Evolutionary conservation across 805 yeast species (phyloP).

Genomic region (Candida oleophila): DNA sequence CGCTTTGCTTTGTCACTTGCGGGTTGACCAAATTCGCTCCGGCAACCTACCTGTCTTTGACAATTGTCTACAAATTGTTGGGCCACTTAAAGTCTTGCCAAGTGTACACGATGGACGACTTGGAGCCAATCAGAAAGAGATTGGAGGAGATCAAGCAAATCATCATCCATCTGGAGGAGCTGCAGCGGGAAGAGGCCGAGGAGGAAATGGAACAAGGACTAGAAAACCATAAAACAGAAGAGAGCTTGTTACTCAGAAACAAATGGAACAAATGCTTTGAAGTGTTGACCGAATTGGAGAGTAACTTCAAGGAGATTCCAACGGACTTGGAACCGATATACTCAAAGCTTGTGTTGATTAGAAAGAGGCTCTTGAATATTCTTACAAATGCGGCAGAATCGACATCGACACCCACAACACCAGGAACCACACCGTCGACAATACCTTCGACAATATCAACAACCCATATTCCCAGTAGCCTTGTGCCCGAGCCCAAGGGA

Average conservation of each 20-base stretch:
- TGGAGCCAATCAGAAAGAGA: slow-evolving; percentile 72
- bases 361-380: slow-evolving; percentile 55
- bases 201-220: slow-evolving; percentile 10
- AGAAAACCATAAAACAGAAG: slow-evolving; percentile 48
- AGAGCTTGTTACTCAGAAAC: slow-evolving; percentile 57
- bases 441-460: not conserved
- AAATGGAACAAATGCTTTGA: slow-evolving; percentile 65
- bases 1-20: slow-evolving; percentile 86
- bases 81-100: slow-evolving; percentile 80
- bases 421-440: not conserved
- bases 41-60: slow-evolving; percentile 85
- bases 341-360: slow-evolving; percentile 59
- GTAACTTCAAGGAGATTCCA: slow-evolving; percentile 44
- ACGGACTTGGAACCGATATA: slow-evolving; percentile 42
- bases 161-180: slow-evolving; percentile 40
- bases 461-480: slow-evolving; percentile 4
- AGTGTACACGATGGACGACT: slow-evolving; percentile 81
- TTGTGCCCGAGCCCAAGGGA: slow-evolving; percentile 1
- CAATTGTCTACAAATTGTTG: slow-evolving; percentile 81
- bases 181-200: slow-evolving; percentile 16
- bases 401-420: slow-evolving; percentile 1
- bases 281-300: slow-evolving; percentile 56
- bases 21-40: slow-evolving; percentile 91
- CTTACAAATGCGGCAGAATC: slow-evolving; percentile 22
- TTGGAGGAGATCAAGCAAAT: slow-evolving; percentile 68